Conservation (phyloP, 2,329 filamentous ascomycete species). For the Thielaviopsis populi region DNA sequence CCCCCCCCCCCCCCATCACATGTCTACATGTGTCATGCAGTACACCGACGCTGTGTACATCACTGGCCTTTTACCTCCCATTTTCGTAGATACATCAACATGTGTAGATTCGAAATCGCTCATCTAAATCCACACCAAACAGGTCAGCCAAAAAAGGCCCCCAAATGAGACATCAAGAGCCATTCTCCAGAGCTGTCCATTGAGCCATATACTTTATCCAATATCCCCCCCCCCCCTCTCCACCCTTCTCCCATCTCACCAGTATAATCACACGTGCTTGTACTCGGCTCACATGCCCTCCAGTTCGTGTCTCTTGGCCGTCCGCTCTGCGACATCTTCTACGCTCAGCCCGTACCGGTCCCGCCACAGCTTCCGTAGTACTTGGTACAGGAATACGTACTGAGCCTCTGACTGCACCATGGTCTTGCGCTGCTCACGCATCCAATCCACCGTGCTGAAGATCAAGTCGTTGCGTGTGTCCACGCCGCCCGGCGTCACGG, state of each 20-base stretch:
- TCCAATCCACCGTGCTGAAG: conserved; percentile 59
- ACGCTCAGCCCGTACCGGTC: conserved; percentile 38
- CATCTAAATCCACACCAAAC: not conserved
- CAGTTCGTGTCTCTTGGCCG: not conserved
- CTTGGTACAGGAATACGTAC: conserved; percentile 77
- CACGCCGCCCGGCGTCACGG: conserved; percentile 24
- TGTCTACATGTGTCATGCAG: not conserved
- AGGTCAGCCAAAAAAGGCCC: not conserved
- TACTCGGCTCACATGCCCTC: not conserved
- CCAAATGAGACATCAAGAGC: not conserved
- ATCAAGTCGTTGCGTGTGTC: conserved; percentile 39
- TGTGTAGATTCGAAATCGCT: not conserved
- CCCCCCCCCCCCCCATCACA: not conserved
- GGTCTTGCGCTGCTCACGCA: conserved; percentile 76
- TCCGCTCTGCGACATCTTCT: conserved; percentile 8
- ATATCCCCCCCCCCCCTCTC: not conserved
- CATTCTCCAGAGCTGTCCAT: not conserved
- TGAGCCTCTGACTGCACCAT: conserved; percentile 91
- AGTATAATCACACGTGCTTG: not conserved
- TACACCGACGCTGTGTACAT: not conserved
- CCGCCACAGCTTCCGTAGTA: conserved; percentile 59
- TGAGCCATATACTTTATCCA: not conserved
- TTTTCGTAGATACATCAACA: not conserved
- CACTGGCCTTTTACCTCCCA: not conserved
- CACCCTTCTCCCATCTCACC: not conserved